Evolutionary conservation across 106 monocot genomes (phyloP).

Genomic region (Acorus calamus): DNA sequence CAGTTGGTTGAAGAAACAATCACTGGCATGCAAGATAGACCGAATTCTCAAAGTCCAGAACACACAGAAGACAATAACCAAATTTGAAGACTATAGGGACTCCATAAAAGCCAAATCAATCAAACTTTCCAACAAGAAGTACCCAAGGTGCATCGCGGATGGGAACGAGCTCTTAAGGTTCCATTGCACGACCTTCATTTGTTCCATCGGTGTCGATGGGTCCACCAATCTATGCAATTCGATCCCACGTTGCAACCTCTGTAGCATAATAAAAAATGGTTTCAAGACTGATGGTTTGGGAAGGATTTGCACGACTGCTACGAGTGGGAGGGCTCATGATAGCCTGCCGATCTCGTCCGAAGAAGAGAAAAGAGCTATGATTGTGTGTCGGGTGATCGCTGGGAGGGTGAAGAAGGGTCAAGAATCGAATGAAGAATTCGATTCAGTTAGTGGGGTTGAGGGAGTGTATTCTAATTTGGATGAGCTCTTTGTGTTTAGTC

Average conservation of each 20-base stretch:
- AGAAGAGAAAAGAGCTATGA: constrained; percentile 60
- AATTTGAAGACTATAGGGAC: constrained; percentile 19
- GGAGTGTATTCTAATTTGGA: constrained; percentile 42
- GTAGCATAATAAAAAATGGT: constrained; percentile 21
- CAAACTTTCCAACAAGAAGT: neutral
- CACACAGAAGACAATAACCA: constrained; percentile 6
- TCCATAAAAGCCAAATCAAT: constrained; percentile 9
- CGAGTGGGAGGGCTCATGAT: constrained; percentile 69
- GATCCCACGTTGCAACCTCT: constrained; percentile 2
- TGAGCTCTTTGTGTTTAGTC: constrained; percentile 58
- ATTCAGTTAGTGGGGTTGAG: constrained; percentile 35
- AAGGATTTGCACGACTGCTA: constrained; percentile 52
- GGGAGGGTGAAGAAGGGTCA: constrained; percentile 57
- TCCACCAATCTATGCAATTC: constrained; percentile 16
- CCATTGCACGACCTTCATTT: constrained; percentile 14
- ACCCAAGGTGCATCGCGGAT: constrained; percentile 23
- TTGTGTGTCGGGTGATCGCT: constrained; percentile 86
- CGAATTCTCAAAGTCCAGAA: constrained; percentile 23
- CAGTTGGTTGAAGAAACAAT: constrained; percentile 19
- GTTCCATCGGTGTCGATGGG: constrained; percentile 13
- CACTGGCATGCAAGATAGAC: constrained; percentile 23
- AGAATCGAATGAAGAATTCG: constrained; percentile 34
- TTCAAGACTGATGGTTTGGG: constrained; percentile 30
- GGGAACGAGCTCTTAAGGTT: constrained; percentile 29
- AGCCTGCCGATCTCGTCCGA: constrained; percentile 9